Evolutionary conservation across 768 basidiomycete genomes (phyloP), one percentile per base, ranked within the genome.

Genomic region (Tephrocybe sp.): DNA sequence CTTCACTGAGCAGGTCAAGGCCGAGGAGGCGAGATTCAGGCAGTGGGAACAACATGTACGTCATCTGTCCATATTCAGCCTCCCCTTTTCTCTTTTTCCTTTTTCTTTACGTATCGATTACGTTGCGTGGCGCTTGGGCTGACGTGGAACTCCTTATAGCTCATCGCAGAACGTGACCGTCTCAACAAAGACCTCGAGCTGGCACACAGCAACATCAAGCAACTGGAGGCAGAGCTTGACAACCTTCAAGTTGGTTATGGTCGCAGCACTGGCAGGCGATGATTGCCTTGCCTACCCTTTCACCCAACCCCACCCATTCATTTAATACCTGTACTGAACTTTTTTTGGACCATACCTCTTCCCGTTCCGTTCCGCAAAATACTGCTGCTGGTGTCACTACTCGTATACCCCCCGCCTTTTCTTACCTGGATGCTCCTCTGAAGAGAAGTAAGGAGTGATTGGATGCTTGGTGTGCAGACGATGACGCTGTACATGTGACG

Each of bases 1-100:
- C 54, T 99, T 99, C 73, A 99, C 97, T 24, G 97, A 99, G 71
- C 97, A 99, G 75, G 97, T 99, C 80, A 99, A 99, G 77, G 78
- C 91, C 50, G 97, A 99, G 75, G 97, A 99, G 66, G 80, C 90
- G 11, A 79, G 97, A 53, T 99, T 99, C 80, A 84, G 97, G 67
- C 94, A 97, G 60, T 99, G 97, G 97, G 97, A 98, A 68, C 92
- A 95, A 72, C 93, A 97, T 70, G 92, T 94, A 66, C 61, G 88
- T 78, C 27, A 24, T 30, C 50, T 15, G 46, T 34, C 39, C 15
- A 42, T 27, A 53, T 42, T 51, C 21, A 34, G 47, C 16, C n/a
- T 27, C 11, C 31, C 16, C 9, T 0, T 33, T 21, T 42, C 21
- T 37, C 15, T 18, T 47, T 34, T 16, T 18, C 18, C n/a, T 16